A percentile compares a stretch with the other conserved stretches of the same genome.
phyloP scores from a whole-genome alignment of 495 filamentous ascomycete genomes.

The Clohesyomyces aquaticus region DNA sequence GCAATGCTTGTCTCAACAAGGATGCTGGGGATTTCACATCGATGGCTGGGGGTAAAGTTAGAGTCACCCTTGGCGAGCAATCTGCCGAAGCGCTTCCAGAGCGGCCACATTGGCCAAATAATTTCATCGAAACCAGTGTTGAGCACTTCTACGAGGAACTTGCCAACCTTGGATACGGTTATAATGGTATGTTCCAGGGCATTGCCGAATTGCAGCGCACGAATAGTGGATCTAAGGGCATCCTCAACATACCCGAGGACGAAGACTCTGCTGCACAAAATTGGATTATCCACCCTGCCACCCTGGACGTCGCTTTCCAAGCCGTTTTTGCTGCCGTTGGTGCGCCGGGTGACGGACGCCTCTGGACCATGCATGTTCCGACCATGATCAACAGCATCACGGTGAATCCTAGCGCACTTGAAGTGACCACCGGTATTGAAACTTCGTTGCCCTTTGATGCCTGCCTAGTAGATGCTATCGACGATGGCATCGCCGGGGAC shows the following conservation, averaged over 20 bases:
- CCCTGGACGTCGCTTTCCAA: conserved; percentile 16
- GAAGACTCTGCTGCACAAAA: too few species aligned
- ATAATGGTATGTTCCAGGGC: conserved; percentile 7
- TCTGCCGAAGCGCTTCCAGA: neutral
- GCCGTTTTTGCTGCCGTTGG: conserved; percentile 1
- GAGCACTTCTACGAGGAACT: conserved; percentile 16
- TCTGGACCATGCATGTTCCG: conserved; percentile 12
- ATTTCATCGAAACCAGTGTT: conserved; percentile 1
- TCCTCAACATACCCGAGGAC: too few species aligned
- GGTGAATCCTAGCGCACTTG: too few species aligned
- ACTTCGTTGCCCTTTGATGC: too few species aligned
- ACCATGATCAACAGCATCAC: neutral
- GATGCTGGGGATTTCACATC: neutral
- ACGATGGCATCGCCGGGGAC: too few species aligned
- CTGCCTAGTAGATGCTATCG: too few species aligned
- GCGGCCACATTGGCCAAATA: neutral
- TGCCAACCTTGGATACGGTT: conserved; percentile 12
- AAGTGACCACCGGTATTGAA: too few species aligned
- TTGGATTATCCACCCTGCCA: conserved; percentile 10
- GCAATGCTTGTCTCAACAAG: neutral
- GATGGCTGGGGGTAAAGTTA: neutral
- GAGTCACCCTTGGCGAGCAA: neutral
- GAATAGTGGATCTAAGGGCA: conserved; percentile 1
- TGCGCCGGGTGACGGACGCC: conserved; percentile 8
- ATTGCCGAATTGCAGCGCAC: conserved; percentile 6